These are phyloP conservation scores for Peterozyma toletana DNA, from an alignment of 805 yeast genomes.

Conservation along the genomic window DNA sequence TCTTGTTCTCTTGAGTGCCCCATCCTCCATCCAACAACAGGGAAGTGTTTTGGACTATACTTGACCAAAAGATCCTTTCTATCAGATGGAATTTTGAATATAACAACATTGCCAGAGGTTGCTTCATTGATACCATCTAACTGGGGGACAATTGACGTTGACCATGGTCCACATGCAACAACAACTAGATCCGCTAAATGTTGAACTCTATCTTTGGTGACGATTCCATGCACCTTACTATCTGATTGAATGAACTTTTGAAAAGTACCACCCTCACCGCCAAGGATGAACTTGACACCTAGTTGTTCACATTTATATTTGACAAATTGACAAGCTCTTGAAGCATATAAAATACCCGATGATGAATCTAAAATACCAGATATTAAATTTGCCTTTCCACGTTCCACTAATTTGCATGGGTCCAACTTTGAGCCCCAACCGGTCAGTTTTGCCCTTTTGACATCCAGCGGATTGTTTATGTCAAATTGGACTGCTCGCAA, in stretches of 20 bases:
- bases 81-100: slow-evolving; percentile 26
- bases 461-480: slow-evolving; percentile 19
- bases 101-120: slow-evolving; percentile 26
- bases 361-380: slow-evolving; percentile 21
- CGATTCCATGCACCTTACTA: slow-evolving; percentile 13
- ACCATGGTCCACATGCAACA: slow-evolving; percentile 16
- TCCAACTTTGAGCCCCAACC: slow-evolving; percentile 20
- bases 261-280: slow-evolving; percentile 22
- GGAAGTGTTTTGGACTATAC: slow-evolving; percentile 24
- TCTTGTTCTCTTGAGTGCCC: slow-evolving; percentile 11
- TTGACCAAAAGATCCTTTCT: slow-evolving; percentile 24
- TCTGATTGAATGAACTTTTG: slow-evolving; percentile 13
- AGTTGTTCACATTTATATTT: slow-evolving; percentile 16
- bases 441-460: slow-evolving; percentile 21
- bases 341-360: slow-evolving; percentile 27
- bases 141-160: slow-evolving; percentile 12
- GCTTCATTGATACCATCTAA: slow-evolving; percentile 29
- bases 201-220: slow-evolving; percentile 15
- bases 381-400: slow-evolving; percentile 9
- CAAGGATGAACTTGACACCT: slow-evolving; percentile 26
- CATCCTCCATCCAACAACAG: slow-evolving; percentile 25
- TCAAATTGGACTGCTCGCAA: slow-evolving; percentile 21
- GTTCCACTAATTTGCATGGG: slow-evolving; percentile 12
- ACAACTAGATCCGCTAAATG: slow-evolving; percentile 15
- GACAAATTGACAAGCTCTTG: slow-evolving; percentile 24